A percentile compares a stretch with the other conserved stretches of the same genome.
phyloP scores from a whole-genome alignment of 208 protist species.

The Acanthamoeba castellanii region DNA sequence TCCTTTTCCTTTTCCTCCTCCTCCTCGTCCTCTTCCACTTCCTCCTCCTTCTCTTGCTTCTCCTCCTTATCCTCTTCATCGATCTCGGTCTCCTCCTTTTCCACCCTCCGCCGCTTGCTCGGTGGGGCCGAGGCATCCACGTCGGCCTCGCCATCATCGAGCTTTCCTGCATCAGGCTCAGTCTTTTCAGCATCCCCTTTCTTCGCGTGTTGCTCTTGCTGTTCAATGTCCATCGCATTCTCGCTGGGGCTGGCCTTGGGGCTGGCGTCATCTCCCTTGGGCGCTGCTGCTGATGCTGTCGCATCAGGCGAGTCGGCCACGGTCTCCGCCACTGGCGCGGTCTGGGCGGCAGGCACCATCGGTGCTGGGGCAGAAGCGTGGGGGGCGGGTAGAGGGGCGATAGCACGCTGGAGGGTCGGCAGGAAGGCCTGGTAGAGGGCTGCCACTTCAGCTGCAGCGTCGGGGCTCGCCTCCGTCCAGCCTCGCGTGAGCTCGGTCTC shows the following conservation, averaged over 20 bases:
- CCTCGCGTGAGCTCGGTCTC: not conserved
- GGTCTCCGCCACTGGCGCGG: too few species aligned
- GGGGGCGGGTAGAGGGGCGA: not conserved
- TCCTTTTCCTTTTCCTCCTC: not conserved
- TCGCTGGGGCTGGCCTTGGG: too few species aligned
- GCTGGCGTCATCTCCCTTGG: too few species aligned
- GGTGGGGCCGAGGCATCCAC: not conserved
- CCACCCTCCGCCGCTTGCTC: not conserved
- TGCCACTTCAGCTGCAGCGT: not conserved
- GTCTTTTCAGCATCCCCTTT: too few species aligned
- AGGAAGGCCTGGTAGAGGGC: constrained; percentile 17
- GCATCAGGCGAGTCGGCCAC: too few species aligned
- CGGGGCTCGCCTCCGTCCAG: not conserved
- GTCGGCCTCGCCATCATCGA: not conserved
- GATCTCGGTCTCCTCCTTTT: not conserved
- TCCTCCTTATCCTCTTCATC: not conserved
- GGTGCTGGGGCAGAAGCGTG: not conserved
- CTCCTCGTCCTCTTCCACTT: not conserved
- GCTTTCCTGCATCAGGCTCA: not conserved
- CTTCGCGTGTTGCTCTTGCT: too few species aligned
- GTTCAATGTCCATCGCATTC: too few species aligned
- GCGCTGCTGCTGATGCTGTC: too few species aligned
- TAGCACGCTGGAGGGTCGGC: not conserved
- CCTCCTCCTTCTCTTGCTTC: not conserved
- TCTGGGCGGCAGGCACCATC: not conserved